Base-by-base conservation (phyloP, 306 rosid species). In the Acmispon strigosus region DNA sequence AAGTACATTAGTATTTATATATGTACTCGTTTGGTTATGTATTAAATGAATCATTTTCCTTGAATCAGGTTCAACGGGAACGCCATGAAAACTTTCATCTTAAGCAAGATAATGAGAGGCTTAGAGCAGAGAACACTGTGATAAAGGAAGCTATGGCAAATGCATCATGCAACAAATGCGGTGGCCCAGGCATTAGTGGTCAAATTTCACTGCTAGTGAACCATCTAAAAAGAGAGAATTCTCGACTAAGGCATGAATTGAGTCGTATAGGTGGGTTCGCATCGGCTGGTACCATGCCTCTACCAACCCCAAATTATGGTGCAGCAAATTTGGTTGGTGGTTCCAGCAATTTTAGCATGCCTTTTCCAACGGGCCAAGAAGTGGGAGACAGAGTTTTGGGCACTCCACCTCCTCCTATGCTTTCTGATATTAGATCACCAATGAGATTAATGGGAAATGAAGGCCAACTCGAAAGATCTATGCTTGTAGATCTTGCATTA, bases 1-100 rank as follows among this genome's bases (percentile, higher is more conserved):
- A 37, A 48, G 65, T n/a, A 10, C 5, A 36, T 44, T 70, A 10
- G 17, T 53, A 22, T 1, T 2, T 27, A 27, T 27, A 1, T 27
- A 4, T 27, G 34, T 4, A 27, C 34, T 27, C 3, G 34, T 27
- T 27, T 27, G 54, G 47, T 73, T 24, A 36, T 69, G 48, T 19
- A 74, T 52, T 73, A 6, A 81, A n/a, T 48, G 29, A 27, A 27
- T 36, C 11, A 20, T 44, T 37, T 15, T 76, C 73, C 4, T 27
- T 82, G 82, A 80, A 58, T 69, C 82, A 94, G 98, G 86, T 94
- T 0, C 94, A 90, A 82, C 6, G 87, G 47, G 98, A 94, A 61
- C 94, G 98, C 50, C 97, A 90, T 45, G 98, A 94, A 75, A 89
- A 94, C 73, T 63, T 85, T 66, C 75, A 87, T 70, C 96, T 94